Evolutionary conservation across 768 basidiomycete species (phyloP).

Genomic region (Suillus fuscotomentosus): DNA sequence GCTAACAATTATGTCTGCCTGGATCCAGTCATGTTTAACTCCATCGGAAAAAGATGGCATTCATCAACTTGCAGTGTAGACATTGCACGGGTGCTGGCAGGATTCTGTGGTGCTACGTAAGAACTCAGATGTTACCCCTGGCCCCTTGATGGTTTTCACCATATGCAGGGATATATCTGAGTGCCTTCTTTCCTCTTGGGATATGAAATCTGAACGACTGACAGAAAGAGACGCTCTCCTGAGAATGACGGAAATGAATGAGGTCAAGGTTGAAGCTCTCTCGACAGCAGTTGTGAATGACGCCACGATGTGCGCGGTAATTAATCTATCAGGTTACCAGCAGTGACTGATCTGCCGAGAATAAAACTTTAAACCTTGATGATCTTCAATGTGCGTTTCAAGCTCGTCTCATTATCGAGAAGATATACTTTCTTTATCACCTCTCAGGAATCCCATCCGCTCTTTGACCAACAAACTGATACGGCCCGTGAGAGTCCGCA

Average conservation of each 20-base stretch:
- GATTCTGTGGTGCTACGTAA: background rate
- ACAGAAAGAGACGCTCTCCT: background rate
- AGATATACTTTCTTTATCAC: too few relatives aligned
- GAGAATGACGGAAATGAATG: background rate
- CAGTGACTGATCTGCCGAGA: too few relatives aligned
- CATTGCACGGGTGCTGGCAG: background rate
- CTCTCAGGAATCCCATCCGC: too few relatives aligned
- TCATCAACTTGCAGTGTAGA: background rate
- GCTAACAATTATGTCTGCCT: background rate
- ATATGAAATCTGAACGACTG: background rate
- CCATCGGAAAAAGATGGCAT: background rate
- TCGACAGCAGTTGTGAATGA: too few relatives aligned
- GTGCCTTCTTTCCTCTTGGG: background rate
- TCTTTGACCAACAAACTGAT: too few relatives aligned
- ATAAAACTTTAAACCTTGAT: too few relatives aligned
- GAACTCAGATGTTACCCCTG: too few relatives aligned
- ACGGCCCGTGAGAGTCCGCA: too few relatives aligned
- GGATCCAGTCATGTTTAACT: background rate
- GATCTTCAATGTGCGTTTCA: too few relatives aligned
- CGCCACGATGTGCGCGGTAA: too few relatives aligned
- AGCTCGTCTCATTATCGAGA: too few relatives aligned
- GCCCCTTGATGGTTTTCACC: background rate
- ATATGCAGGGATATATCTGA: background rate
- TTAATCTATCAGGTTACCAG: too few relatives aligned
- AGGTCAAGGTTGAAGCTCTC: background rate